A percentile compares a stretch with the other conserved stretches of the same genome.
Evolutionary conservation across 2,329 filamentous ascomycete genomes (phyloP).

Genomic region (Colletotrichum spaethianum): DNA sequence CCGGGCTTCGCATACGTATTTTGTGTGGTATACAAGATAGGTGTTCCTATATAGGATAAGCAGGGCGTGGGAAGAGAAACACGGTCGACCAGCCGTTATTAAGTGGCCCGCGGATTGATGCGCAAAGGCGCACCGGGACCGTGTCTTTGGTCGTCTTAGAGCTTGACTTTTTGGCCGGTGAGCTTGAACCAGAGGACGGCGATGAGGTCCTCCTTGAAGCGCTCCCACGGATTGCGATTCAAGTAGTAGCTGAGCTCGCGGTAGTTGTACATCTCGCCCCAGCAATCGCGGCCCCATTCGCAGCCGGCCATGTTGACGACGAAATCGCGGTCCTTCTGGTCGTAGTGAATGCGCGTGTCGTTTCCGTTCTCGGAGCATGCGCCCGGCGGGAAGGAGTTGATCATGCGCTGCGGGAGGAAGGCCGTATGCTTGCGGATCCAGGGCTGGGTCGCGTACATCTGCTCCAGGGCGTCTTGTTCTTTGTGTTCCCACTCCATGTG

Average conservation of each 20-base stretch:
- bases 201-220: slow-evolving; percentile 77
- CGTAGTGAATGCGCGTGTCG: slow-evolving; percentile 87
- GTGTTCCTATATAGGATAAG: slow-evolving; percentile 28
- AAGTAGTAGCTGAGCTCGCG: slow-evolving; percentile 91
- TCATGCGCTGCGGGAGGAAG: slow-evolving; percentile 90
- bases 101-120: slow-evolving; percentile 28
- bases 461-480: slow-evolving; percentile 95
- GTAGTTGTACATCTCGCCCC: slow-evolving; percentile 98
- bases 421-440: slow-evolving; percentile 92
- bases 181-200: slow-evolving; percentile 75
- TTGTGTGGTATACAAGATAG: slow-evolving; percentile 38
- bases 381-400: slow-evolving; percentile 94
- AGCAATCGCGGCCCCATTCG: slow-evolving; percentile 96
- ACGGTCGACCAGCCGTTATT: slow-evolving; percentile 40
- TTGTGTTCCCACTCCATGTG: slow-evolving; percentile 99
- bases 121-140: slow-evolving; percentile 30
- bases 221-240: slow-evolving; percentile 87
- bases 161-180: slow-evolving; percentile 72
- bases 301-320: slow-evolving; percentile 99
- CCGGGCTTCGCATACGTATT: slow-evolving; percentile 30
- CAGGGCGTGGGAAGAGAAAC: slow-evolving; percentile 37
- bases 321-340: slow-evolving; percentile 88
- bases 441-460: slow-evolving; percentile 90
- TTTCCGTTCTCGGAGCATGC: slow-evolving; percentile 86
- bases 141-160: slow-evolving; percentile 50